These are phyloP conservation scores for Microbotryum lychnidis-dioicae DNA, from an alignment of 1,284 basidiomycete genomes.

Conservation along the genomic window DNA sequence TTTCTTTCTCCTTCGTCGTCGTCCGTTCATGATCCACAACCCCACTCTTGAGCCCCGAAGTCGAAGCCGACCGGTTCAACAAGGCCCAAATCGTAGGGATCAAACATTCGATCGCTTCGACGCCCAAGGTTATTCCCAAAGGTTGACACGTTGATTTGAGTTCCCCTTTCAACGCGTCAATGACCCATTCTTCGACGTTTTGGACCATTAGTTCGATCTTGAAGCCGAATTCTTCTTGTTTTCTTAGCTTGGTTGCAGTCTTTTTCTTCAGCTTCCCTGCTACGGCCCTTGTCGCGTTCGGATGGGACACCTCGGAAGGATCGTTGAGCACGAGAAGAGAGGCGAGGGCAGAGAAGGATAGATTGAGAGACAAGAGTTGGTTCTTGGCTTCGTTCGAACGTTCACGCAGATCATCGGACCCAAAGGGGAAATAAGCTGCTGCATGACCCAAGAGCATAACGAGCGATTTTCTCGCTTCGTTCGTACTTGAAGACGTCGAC, in stretches of 20 bases:
- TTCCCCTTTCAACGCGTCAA: constrained; percentile 54
- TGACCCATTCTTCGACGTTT: constrained; percentile 61
- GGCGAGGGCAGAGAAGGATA: constrained; percentile 65
- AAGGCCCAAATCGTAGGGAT: constrained; percentile 65
- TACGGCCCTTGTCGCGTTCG: background rate
- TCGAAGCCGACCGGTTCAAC: constrained; percentile 37
- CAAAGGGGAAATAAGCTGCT: constrained; percentile 75
- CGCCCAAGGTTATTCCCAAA: no score
- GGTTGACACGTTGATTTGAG: no score
- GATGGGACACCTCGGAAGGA: background rate
- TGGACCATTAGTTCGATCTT: constrained; percentile 45
- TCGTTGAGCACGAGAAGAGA: constrained; percentile 52
- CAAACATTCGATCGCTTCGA: constrained; percentile 43
- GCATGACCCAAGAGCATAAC: constrained; percentile 60
- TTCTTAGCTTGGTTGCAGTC: constrained; percentile 29
- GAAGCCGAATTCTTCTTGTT: constrained; percentile 13
- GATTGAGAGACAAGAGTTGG: constrained; percentile 58
- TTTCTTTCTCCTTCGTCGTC: no score
- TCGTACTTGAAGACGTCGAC: background rate
- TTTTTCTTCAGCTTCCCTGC: constrained; percentile 36
- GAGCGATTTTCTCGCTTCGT: constrained; percentile 41
- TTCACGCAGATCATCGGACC: constrained; percentile 37
- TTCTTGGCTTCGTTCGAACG: constrained; percentile 37
- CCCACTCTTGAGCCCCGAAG: no score
- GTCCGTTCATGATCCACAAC: no score